Evolutionary conservation across 805 yeast genomes (phyloP), one percentile per base, ranked within the genome.

Genomic region (Saturnispora kantuleensis): DNA sequence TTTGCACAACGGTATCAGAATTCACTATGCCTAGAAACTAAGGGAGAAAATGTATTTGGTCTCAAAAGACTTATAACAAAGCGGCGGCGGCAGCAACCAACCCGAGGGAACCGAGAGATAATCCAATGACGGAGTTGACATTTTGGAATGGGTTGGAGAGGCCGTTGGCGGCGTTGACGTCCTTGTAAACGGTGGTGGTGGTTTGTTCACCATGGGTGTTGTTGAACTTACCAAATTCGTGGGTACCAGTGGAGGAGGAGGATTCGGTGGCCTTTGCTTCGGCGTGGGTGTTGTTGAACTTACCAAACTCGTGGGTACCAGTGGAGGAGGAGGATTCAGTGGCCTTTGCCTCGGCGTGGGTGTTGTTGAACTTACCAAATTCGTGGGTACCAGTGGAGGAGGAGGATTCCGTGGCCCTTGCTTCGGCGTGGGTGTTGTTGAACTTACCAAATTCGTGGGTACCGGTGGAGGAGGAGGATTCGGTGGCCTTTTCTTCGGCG

Each of bases 251-350:
- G 30, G 53, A 59, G 10, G 71, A 48, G 43, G 64, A 66, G 49
- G 55, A 55, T 38, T 38, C 41, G 18, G 57, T 48, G 11, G 51
- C 54, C 38, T 53, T 53, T 5, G 5, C 26, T 37, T 50, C 50
- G 44, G 54, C 54, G 42, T 55, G 52, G 35, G 74, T 69, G 54
- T 69, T 69, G 68, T 76, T 69, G 56, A 76, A 76, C 58, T 68
- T 70, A 54, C 84, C 84, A 47, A 64, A 67, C 50, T 59, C 69
- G 66, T 77, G 79, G 41, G 81, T 76, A 52, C 70, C 68, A 47
- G 74, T 62, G 10, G 64, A 52, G n/a, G 65, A 49, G 3, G 76
- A 48, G 8, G 58, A 47, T 30, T 57, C 35, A 1, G 62, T 48
- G 8, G 48, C 47, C 52, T 17, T 17, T 3, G 5, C 18, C 5